Conservation (phyloP, 768 basidiomycete species). For the Macrolepiota fuliginosa region DNA sequence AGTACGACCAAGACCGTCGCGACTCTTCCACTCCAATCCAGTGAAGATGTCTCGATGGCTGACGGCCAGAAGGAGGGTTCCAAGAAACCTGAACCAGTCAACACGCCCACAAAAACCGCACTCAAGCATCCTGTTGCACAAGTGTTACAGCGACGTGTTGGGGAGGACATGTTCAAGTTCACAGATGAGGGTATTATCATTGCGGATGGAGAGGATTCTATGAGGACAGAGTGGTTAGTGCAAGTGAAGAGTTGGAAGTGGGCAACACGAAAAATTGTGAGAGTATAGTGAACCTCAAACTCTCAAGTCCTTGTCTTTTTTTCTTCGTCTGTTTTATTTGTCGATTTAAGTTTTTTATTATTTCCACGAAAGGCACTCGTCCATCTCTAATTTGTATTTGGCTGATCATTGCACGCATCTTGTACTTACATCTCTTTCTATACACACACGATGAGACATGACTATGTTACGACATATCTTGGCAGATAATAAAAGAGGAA, state of each 20-base stretch:
- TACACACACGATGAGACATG: background rate
- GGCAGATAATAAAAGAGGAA: background rate
- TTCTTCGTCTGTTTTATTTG: background rate
- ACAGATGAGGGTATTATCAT: conserved; percentile 31
- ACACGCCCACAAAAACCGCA: conserved; percentile 13
- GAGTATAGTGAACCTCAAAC: background rate
- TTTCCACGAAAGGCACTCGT: background rate
- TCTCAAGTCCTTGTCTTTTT: background rate
- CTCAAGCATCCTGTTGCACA: conserved; percentile 27
- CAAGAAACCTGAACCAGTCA: conserved; percentile 9
- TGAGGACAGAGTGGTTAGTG: conserved; percentile 38
- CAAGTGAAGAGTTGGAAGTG: conserved; percentile 41
- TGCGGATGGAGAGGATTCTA: conserved; percentile 19
- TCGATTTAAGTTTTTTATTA: background rate
- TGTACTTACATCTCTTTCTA: conserved; percentile 1
- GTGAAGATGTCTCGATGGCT: conserved; percentile 8
- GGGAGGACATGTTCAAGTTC: conserved; percentile 36
- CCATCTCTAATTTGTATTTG: conserved; percentile 5
- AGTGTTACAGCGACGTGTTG: conserved; percentile 34
- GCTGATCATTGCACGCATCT: background rate
- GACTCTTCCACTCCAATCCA: conserved; percentile 5
- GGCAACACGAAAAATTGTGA: conserved; percentile 20
- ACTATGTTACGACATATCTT: background rate
- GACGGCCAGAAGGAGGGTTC: conserved; percentile 8
- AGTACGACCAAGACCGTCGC: background rate